phyloP scores from a whole-genome alignment of 441 rosid genomes.

The Macaranga tanarius region DNA sequence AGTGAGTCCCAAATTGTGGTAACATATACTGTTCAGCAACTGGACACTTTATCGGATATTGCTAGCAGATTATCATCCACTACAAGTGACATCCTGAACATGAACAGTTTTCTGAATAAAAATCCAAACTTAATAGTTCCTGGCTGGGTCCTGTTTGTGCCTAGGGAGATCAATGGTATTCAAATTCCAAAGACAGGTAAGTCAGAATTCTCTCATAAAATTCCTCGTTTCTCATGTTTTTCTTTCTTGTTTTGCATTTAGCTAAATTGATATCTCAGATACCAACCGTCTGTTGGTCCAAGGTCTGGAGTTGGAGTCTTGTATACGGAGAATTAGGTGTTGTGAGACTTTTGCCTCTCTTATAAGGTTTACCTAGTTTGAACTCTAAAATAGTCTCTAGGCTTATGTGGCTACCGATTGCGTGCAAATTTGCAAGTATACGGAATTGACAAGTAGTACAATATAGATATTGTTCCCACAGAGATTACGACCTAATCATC shows the following conservation, averaged over 20 bases:
- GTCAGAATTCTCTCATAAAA: constrained; percentile 1
- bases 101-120: constrained; percentile 34
- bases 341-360: too few species aligned
- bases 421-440: too few species aligned
- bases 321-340: too few species aligned
- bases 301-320: too few species aligned
- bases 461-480: too few species aligned
- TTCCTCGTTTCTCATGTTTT: not conserved
- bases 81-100: constrained; percentile 26
- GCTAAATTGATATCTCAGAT: not conserved
- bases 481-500: too few species aligned
- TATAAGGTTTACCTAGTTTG: too few species aligned
- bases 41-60: constrained; percentile 41
- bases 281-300: too few species aligned
- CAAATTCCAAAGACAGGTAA: constrained; percentile 34
- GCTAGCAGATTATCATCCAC: constrained; percentile 37
- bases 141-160: constrained; percentile 54
- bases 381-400: too few species aligned
- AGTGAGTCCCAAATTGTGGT: constrained; percentile 37
- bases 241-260: not conserved
- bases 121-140: constrained; percentile 24
- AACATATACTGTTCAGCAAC: constrained; percentile 54
- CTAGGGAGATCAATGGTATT: constrained; percentile 32
- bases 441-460: too few species aligned
- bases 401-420: too few species aligned